phyloP scores from a whole-genome alignment of 805 yeast species.

The Myxozyma geophila region DNA sequence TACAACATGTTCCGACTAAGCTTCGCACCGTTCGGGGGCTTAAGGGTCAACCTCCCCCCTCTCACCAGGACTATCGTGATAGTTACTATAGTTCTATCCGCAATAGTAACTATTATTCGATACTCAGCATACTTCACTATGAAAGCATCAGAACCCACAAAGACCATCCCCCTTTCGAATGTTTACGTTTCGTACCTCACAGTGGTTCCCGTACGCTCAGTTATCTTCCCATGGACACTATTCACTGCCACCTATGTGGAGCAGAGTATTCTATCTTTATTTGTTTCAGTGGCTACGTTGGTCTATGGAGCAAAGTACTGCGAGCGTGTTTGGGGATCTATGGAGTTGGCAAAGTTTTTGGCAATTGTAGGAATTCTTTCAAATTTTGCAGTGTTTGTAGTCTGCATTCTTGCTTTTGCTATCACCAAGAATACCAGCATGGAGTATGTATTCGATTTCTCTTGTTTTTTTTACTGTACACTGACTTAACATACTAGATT shows the following conservation, averaged over 20 bases:
- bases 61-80: slow-evolving; percentile 44
- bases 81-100: slow-evolving; percentile 37
- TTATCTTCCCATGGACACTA: slow-evolving; percentile 38
- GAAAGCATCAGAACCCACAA: slow-evolving; percentile 17
- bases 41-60: slow-evolving; percentile 42
- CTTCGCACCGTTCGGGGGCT: slow-evolving; percentile 13
- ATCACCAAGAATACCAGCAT: background rate
- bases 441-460: slow-evolving; percentile 7
- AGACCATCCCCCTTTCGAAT: slow-evolving; percentile 51
- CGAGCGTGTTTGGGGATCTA: slow-evolving; percentile 67
- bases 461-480: background rate
- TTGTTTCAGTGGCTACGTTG: slow-evolving; percentile 48
- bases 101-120: slow-evolving; percentile 43
- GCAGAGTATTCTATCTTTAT: slow-evolving; percentile 37
- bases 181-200: slow-evolving; percentile 57
- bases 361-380: slow-evolving; percentile 47
- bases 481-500: slow-evolving; percentile 39
- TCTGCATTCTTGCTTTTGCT: slow-evolving; percentile 29
- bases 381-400: slow-evolving; percentile 46
- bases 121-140: slow-evolving; percentile 44
- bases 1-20: background rate
- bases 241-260: slow-evolving; percentile 37
- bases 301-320: slow-evolving; percentile 65
- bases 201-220: slow-evolving; percentile 53
- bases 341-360: slow-evolving; percentile 56